Percentiles rank a stretch among this genome's conserved stretches.
Conservation (phyloP, 1,284 basidiomycete genomes). For the Chondrostereum purpureum region DNA sequence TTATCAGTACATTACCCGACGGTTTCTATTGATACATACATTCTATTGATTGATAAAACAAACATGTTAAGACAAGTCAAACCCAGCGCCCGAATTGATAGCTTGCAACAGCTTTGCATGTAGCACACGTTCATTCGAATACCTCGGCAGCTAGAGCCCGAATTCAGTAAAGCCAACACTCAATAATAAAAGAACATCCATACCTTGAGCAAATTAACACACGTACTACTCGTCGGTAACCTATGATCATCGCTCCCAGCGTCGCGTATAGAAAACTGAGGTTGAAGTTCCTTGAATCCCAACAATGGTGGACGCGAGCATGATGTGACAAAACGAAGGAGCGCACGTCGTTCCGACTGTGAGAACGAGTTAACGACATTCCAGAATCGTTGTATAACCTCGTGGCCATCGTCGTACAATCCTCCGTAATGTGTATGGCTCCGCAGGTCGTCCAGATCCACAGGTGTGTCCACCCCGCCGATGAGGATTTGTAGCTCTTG, state of each 20-base stretch:
- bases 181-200: slow-evolving; percentile 11
- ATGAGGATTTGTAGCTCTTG: slow-evolving; percentile 84
- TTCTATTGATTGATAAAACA: no score
- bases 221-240: slow-evolving; percentile 78
- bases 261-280: slow-evolving; percentile 81
- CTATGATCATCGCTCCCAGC: slow-evolving; percentile 68
- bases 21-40: no score
- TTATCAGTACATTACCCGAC: no score
- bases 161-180: slow-evolving; percentile 5
- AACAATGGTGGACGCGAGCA: slow-evolving; percentile 85
- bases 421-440: slow-evolving; percentile 76
- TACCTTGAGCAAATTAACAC: slow-evolving; percentile 83
- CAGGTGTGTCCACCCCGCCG: slow-evolving; percentile 76
- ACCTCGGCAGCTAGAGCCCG: slow-evolving; percentile 54
- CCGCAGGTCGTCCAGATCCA: slow-evolving; percentile 79
- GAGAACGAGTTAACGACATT: slow-evolving; percentile 69
- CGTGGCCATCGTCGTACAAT: slow-evolving; percentile 60
- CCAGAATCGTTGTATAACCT: slow-evolving; percentile 76
- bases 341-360: slow-evolving; percentile 61
- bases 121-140: slow-evolving; percentile 55
- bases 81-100: slow-evolving; percentile 80
- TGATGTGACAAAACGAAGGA: slow-evolving; percentile 86
- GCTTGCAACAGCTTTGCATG: slow-evolving; percentile 81
- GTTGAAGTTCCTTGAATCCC: slow-evolving; percentile 86
- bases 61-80: slow-evolving; percentile 86